Conservation (phyloP, 192 early-diverging fungal genomes). For the Backusella macrospora region DNA sequence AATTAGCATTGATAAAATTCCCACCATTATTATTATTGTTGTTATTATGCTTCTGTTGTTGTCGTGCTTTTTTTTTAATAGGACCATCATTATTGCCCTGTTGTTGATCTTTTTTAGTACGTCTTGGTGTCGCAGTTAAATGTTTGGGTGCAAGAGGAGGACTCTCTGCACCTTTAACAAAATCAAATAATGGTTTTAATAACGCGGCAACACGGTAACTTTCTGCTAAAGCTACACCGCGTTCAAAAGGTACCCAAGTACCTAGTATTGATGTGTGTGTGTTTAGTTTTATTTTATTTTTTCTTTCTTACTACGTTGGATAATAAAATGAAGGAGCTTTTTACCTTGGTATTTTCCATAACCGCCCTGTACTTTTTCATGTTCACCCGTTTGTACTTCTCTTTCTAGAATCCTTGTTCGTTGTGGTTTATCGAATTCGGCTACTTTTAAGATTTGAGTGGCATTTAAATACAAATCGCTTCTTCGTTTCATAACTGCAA, state of each 20-base stretch:
- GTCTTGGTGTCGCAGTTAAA: slow-evolving; percentile 48
- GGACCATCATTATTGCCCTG: neutral
- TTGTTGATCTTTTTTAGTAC: slow-evolving; percentile 42
- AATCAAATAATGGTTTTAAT: slow-evolving; percentile 82
- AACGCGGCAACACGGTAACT: slow-evolving; percentile 78
- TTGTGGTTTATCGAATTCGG: slow-evolving; percentile 89
- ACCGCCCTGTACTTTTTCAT: slow-evolving; percentile 98
- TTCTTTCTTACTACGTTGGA: neutral
- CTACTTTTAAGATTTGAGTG: slow-evolving; percentile 98
- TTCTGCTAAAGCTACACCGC: slow-evolving; percentile 79
- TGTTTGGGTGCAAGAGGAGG: slow-evolving; percentile 63
- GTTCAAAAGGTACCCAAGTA: slow-evolving; percentile 84
- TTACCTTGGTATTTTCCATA: slow-evolving; percentile 98
- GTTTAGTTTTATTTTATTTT: neutral
- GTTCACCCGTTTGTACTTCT: slow-evolving; percentile 83
- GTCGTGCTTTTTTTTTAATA: slow-evolving; percentile 45
- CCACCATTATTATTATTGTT: slow-evolving; percentile 29
- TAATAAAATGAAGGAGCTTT: neutral
- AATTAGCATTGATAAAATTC: slow-evolving; percentile 27
- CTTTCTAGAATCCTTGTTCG: slow-evolving; percentile 93
- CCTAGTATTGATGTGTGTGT: slow-evolving; percentile 17
- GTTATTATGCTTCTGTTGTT: slow-evolving; percentile 4
- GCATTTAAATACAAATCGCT: slow-evolving; percentile 94
- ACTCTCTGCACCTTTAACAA: slow-evolving; percentile 61
- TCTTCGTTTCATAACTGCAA: slow-evolving; percentile 79